Conservation (phyloP, 2,329 filamentous ascomycete genomes). For the Trichoderma harzianum region DNA sequence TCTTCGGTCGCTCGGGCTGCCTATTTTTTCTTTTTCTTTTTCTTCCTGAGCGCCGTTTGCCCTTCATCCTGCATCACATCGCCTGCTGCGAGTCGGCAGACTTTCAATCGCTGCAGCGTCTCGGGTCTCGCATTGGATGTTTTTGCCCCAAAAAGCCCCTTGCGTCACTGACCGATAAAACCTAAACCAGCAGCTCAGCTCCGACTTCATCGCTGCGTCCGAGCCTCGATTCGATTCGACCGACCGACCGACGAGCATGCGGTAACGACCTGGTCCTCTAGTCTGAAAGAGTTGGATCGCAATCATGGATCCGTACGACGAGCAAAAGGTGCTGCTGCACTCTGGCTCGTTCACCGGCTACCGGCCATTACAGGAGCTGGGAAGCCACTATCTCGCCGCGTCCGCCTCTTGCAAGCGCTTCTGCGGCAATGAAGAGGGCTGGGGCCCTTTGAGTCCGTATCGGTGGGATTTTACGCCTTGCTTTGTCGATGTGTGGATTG, state of each 20-base stretch:
- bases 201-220: neutral
- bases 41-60: neutral
- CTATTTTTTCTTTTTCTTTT: neutral
- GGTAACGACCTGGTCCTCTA: constrained; percentile 4
- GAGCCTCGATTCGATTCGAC: neutral
- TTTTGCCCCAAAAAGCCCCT: neutral
- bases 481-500: constrained; percentile 90
- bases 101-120: neutral
- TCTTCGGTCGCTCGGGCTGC: constrained; percentile 14
- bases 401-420: constrained; percentile 56
- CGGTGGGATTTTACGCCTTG: constrained; percentile 96
- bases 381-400: constrained; percentile 59
- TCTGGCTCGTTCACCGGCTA: constrained; percentile 62
- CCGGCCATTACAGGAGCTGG: constrained; percentile 48
- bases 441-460: constrained; percentile 84
- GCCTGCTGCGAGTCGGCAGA: neutral
- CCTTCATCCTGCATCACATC: neutral
- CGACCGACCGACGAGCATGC: constrained; percentile 24
- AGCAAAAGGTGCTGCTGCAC: constrained; percentile 49
- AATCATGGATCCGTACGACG: constrained; percentile 31
- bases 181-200: neutral
- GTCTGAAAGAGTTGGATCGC: constrained; percentile 16
- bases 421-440: constrained; percentile 87
- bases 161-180: constrained; percentile 16
- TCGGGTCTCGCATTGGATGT: neutral